Evolutionary conservation across 305 asterid species (phyloP).

Genomic region (Fraxinus albicans): DNA sequence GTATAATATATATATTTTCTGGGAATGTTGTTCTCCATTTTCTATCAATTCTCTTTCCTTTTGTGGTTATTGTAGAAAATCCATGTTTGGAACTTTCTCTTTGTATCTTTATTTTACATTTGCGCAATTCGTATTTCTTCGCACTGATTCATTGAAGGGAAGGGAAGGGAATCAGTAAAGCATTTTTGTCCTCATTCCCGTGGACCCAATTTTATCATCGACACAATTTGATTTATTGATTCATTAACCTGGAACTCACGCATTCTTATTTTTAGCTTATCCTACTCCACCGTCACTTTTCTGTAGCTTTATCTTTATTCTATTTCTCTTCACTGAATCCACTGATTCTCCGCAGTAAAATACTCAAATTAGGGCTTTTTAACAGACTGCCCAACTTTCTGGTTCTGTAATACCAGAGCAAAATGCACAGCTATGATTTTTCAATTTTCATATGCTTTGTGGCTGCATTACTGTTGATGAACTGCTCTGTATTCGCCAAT

Average conservation of each 20-base stretch:
- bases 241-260: background rate
- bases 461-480: slow-evolving; percentile 21
- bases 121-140: background rate
- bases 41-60: background rate
- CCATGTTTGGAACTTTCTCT: slow-evolving; percentile 41
- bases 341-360: background rate
- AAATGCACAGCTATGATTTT: slow-evolving; percentile 22
- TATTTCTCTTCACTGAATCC: slow-evolving; percentile 5
- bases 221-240: background rate
- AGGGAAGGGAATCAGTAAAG: background rate
- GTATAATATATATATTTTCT: background rate
- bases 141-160: background rate
- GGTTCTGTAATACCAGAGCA: background rate
- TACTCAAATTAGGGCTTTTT: background rate
- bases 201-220: background rate
- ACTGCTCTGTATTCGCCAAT: slow-evolving; percentile 21
- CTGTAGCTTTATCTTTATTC: slow-evolving; percentile 33
- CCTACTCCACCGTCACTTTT: background rate
- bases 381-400: background rate
- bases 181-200: background rate
- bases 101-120: slow-evolving; percentile 15
- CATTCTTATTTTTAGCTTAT: background rate
- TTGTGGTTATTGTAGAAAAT: background rate
- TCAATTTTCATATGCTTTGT: slow-evolving; percentile 29
- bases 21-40: slow-evolving; percentile 7